These are phyloP conservation scores for Lichtheimia corymbifera DNA, from an alignment of 371 early-diverging fungal genomes.

Conservation along the genomic window DNA sequence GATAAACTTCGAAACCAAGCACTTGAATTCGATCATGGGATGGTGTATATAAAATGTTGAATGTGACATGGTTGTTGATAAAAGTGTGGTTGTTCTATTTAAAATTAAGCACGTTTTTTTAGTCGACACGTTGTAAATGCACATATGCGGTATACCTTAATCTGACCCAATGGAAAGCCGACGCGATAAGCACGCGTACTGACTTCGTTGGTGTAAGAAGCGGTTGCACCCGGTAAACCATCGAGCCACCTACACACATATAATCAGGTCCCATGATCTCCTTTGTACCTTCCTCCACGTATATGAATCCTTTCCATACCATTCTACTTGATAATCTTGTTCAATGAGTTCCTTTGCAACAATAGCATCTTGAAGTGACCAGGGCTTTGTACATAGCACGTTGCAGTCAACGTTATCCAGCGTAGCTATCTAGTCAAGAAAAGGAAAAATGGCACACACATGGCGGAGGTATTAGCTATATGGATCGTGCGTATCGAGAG, in stretches of 20 bases:
- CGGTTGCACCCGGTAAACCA: constrained; percentile 46
- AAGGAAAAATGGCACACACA: not conserved
- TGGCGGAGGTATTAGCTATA: not conserved
- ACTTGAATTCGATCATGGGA: constrained; percentile 23
- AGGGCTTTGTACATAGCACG: constrained; percentile 35
- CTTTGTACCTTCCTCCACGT: too few relatives aligned
- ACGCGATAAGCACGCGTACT: constrained; percentile 42
- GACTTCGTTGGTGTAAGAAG: constrained; percentile 50
- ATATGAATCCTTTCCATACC: constrained; percentile 19
- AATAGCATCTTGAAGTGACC: constrained; percentile 37
- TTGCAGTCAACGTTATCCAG: constrained; percentile 38
- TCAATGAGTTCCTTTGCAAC: constrained; percentile 33
- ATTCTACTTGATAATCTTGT: constrained; percentile 48
- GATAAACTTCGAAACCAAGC: constrained; percentile 50
- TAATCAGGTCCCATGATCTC: too few relatives aligned
- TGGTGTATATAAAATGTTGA: constrained; percentile 36
- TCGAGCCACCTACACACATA: constrained; percentile 36
- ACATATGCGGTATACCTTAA: constrained; percentile 18
- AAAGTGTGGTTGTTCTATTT: constrained; percentile 27
- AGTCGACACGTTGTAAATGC: not conserved
- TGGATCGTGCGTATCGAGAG: not conserved
- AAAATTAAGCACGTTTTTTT: not conserved
- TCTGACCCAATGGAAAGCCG: constrained; percentile 50
- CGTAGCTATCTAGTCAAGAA: constrained; percentile 25
- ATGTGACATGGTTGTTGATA: constrained; percentile 48